Percentiles rank a stretch among this genome's conserved stretches.
Conservation (phyloP, 495 filamentous ascomycete genomes). For the Penicillium cataractarum region DNA sequence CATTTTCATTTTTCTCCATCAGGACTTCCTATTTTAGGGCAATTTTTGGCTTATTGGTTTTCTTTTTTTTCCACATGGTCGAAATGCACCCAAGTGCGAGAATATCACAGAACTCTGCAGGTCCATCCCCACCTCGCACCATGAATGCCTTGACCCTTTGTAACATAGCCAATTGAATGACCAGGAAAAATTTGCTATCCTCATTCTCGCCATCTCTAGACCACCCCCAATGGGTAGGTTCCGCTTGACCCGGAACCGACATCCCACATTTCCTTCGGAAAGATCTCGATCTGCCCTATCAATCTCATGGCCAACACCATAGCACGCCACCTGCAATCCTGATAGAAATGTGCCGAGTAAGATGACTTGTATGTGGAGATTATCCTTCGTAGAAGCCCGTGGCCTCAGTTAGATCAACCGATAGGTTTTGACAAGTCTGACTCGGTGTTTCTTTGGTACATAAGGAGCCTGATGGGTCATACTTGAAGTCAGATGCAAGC, state of each 20-base stretch:
- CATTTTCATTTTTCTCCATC: slow-evolving; percentile 3
- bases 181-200: neutral
- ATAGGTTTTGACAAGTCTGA: slow-evolving; percentile 14
- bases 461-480: slow-evolving; percentile 22
- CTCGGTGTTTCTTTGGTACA: slow-evolving; percentile 6
- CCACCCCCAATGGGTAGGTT: neutral
- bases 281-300: slow-evolving; percentile 9
- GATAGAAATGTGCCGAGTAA: slow-evolving; percentile 4
- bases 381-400: neutral
- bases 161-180: slow-evolving; percentile 16
- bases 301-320: neutral
- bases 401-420: slow-evolving; percentile 18
- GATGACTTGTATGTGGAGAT: slow-evolving; percentile 12
- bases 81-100: slow-evolving; percentile 10
- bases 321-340: slow-evolving; percentile 16
- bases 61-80: neutral
- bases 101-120: slow-evolving; percentile 14
- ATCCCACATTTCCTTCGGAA: neutral
- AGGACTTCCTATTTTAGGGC: neutral
- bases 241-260: slow-evolving; percentile 7
- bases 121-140: slow-evolving; percentile 8
- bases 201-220: slow-evolving; percentile 9
- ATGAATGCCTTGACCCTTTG: slow-evolving; percentile 12
- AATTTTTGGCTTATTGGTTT: slow-evolving; percentile 9
- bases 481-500: slow-evolving; percentile 14